phyloP scores from a whole-genome alignment of 495 filamentous ascomycete species.

The Podospora pseudopauciseta region DNA sequence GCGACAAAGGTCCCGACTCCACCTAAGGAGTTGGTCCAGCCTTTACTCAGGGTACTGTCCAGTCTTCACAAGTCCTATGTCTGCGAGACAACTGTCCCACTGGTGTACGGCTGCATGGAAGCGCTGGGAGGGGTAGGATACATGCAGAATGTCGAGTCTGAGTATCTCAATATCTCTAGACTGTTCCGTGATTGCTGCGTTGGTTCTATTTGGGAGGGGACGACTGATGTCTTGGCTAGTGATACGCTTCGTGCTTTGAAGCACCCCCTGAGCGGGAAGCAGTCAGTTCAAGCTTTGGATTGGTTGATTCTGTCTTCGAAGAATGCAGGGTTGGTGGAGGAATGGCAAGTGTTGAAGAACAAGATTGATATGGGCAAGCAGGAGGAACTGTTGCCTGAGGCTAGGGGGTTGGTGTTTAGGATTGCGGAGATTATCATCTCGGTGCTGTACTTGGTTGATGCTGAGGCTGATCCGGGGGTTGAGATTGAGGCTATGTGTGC shows the following conservation, averaged over 20 bases:
- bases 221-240: conserved; percentile 63
- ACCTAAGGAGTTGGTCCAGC: conserved; percentile 14
- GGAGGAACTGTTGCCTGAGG: conserved; percentile 32
- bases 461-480: conserved; percentile 18
- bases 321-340: conserved; percentile 2
- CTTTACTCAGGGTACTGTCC: conserved; percentile 60
- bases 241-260: conserved; percentile 59
- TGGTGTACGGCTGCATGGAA: conserved; percentile 64
- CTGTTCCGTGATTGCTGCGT: conserved; percentile 63
- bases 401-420: conserved; percentile 31
- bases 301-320: conserved; percentile 30
- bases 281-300: conserved; percentile 40
- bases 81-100: conserved; percentile 48
- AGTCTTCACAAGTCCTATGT: conserved; percentile 63
- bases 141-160: conserved; percentile 57
- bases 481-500: conserved; percentile 31
- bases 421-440: conserved; percentile 37
- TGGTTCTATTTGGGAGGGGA: conserved; percentile 70
- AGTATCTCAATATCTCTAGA: conserved; percentile 60
- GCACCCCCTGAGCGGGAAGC: conserved; percentile 39
- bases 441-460: conserved; percentile 34
- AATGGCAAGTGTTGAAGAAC: conserved; percentile 27
- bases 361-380: conserved; percentile 20
- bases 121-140: conserved; percentile 74
- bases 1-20: conserved; percentile 8